Percentiles rank a stretch among this genome's conserved stretches.
Conservation (phyloP, 805 yeast genomes). For the Jamesozyma spencerorum region DNA sequence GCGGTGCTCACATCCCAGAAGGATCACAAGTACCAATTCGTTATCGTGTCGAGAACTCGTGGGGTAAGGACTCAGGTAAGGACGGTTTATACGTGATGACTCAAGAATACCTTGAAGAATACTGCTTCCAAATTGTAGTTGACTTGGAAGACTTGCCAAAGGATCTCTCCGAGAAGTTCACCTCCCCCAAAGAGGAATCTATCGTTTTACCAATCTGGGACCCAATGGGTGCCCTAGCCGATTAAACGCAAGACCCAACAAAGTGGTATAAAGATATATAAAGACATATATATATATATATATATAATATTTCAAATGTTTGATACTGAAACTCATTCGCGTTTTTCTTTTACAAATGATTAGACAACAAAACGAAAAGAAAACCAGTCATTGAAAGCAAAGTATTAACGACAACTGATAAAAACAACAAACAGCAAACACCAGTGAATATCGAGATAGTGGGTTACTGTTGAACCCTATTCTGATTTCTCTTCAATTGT, state of each 20-base stretch:
- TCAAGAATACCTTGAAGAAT: conserved; percentile 65
- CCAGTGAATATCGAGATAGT: too few species aligned
- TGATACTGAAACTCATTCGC: too few species aligned
- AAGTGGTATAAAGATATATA: too few species aligned
- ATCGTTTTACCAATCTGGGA: conserved; percentile 66
- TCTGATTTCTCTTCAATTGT: too few species aligned
- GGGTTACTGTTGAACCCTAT: too few species aligned
- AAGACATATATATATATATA: too few species aligned
- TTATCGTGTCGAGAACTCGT: conserved; percentile 69
- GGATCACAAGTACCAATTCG: conserved; percentile 46
- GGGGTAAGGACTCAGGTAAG: conserved; percentile 62
- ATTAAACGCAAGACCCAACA: conserved; percentile 3
- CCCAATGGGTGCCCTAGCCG: conserved; percentile 70
- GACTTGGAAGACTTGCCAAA: conserved; percentile 41
- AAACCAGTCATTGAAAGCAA: too few species aligned
- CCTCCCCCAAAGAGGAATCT: conserved; percentile 38
- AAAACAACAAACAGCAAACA: too few species aligned
- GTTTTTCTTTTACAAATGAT: too few species aligned
- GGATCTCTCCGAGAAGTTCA: conserved; percentile 30
- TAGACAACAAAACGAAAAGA: too few species aligned
- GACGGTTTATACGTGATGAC: conserved; percentile 67
- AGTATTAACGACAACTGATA: too few species aligned
- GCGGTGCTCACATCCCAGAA: conserved; percentile 60
- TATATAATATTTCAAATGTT: too few species aligned
- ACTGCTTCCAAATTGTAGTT: conserved; percentile 63